phyloP scores from a whole-genome alignment of 2,329 filamentous ascomycete genomes.

The Penicillium glabrum region DNA sequence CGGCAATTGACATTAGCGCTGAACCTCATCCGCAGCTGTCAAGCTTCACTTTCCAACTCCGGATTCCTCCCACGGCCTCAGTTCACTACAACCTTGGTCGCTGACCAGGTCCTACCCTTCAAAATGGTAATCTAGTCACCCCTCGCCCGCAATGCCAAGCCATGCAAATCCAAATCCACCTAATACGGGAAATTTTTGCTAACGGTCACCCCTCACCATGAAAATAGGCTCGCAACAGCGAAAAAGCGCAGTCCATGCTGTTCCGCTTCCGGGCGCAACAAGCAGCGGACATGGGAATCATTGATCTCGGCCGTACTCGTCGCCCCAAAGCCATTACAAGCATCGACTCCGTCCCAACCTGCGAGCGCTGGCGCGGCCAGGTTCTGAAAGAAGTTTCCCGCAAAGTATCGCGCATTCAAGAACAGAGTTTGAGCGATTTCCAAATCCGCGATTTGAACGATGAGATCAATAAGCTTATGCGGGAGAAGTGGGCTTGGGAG shows the following conservation, averaged over 20 bases:
- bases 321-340: conserved; percentile 90
- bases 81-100: conserved; percentile 10
- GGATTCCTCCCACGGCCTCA: conserved; percentile 20
- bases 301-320: conserved; percentile 85
- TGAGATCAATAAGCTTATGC: conserved; percentile 98
- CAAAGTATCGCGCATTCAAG: conserved; percentile 95
- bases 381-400: conserved; percentile 96
- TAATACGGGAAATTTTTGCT: conserved; percentile 17
- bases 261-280: conserved; percentile 98
- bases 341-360: conserved; percentile 77
- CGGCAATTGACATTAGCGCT: conserved; percentile 20
- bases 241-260: conserved; percentile 99
- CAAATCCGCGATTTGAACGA: conserved; percentile 98
- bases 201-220: conserved; percentile 17
- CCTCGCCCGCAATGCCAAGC: not conserved
- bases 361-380: conserved; percentile 98
- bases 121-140: conserved; percentile 29
- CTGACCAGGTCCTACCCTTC: conserved; percentile 17
- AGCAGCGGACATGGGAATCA: conserved; percentile 92
- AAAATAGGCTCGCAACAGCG: conserved; percentile 83
- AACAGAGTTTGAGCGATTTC: conserved; percentile 86
- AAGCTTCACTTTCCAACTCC: conserved; percentile 22
- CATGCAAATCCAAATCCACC: not conserved
- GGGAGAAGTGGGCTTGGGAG: conserved; percentile 99
- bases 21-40: conserved; percentile 27